Conservation (phyloP, 441 rosid species). For the Brassica hybrid region DNA sequence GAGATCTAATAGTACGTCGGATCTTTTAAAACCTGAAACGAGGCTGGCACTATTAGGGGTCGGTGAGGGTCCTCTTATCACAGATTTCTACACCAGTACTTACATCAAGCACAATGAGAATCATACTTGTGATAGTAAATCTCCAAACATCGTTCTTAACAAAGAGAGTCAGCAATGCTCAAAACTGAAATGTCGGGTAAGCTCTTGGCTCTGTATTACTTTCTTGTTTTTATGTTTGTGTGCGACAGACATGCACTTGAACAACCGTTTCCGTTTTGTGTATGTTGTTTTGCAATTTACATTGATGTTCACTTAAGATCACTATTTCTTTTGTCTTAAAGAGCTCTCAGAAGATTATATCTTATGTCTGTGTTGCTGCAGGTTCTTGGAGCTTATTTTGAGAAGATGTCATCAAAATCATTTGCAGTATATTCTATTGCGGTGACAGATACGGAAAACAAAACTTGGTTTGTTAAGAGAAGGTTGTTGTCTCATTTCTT, state of each 20-base stretch:
- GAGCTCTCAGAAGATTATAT: conserved; percentile 23
- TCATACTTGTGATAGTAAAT: conserved; percentile 41
- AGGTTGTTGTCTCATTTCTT: conserved; percentile 61
- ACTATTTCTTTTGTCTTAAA: conserved; percentile 14
- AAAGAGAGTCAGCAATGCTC: conserved; percentile 56
- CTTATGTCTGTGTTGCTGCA: conserved; percentile 44
- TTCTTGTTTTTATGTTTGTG: conserved; percentile 2
- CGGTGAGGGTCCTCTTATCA: conserved; percentile 60
- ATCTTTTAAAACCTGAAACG: conserved; percentile 55
- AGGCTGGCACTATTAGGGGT: conserved; percentile 61
- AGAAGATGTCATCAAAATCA: conserved; percentile 89
- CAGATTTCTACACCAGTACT: conserved; percentile 79
- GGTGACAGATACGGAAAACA: conserved; percentile 79
- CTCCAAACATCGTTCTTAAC: conserved; percentile 49
- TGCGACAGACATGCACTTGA: conserved; percentile 28
- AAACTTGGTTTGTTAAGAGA: conserved; percentile 96
- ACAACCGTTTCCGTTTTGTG: conserved; percentile 25
- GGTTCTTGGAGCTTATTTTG: conserved; percentile 97
- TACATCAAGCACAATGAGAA: conserved; percentile 51
- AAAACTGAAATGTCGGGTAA: conserved; percentile 88
- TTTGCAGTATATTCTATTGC: conserved; percentile 99
- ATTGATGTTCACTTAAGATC: conserved; percentile 7
- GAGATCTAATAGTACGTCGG: conserved; percentile 89
- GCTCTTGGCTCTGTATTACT: conserved; percentile 39
- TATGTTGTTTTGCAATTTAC: conserved; percentile 22